Evolutionary conservation across 139 green algal species (phyloP).

Genomic region (Coelastrella sp.): DNA sequence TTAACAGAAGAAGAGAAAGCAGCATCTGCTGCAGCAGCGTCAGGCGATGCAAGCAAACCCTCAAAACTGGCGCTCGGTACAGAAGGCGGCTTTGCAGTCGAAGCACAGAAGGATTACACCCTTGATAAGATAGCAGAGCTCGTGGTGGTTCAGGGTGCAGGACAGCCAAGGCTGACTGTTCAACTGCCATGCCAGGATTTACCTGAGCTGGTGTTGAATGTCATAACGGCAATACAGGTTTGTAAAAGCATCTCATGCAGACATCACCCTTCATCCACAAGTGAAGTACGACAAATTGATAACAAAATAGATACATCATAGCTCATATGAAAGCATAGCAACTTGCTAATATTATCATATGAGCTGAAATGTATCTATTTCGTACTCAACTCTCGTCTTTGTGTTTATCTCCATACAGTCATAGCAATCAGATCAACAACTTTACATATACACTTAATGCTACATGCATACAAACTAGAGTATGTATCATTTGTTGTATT

Average conservation of each 20-base stretch:
- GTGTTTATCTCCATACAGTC: no score
- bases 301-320: no score
- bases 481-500: background rate
- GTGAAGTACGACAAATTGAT: no score
- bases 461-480: background rate
- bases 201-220: slow-evolving; percentile 81
- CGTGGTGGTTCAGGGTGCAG: slow-evolving; percentile 54
- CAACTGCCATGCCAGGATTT: slow-evolving; percentile 82
- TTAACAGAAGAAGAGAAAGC: slow-evolving; percentile 46
- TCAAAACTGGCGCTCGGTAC: slow-evolving; percentile 77
- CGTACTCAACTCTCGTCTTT: no score
- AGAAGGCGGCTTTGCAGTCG: slow-evolving; percentile 69
- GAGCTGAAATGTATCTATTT: no score
- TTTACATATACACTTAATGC: no score
- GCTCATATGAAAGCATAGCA: no score
- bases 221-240: slow-evolving; percentile 70
- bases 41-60: slow-evolving; percentile 37
- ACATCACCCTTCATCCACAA: no score
- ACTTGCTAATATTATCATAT: no score
- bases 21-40: slow-evolving; percentile 18
- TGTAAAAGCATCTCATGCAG: no score
- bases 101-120: slow-evolving; percentile 48
- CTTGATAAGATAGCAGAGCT: slow-evolving; percentile 57
- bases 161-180: slow-evolving; percentile 50
- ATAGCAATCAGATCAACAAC: no score